These are phyloP conservation scores for Neonectria magnoliae DNA, from an alignment of 2,329 filamentous ascomycete species.

Conservation along the genomic window DNA sequence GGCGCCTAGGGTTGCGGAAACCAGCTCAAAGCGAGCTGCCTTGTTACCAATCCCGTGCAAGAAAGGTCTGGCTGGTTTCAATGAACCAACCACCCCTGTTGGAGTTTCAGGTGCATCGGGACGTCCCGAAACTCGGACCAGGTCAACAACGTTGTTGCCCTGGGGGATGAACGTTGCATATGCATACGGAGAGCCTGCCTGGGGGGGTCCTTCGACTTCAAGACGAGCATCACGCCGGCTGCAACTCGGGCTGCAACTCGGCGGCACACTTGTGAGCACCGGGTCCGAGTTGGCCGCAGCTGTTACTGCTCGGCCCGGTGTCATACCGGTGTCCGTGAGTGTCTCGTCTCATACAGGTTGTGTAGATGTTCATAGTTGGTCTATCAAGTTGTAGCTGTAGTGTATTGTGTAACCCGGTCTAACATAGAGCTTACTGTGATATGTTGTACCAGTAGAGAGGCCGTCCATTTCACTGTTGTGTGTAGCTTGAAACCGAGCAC, in stretches of 20 bases:
- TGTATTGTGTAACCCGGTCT: background rate
- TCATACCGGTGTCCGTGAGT: background rate
- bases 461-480: background rate
- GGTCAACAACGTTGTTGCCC: conserved; percentile 5
- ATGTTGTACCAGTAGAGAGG: background rate
- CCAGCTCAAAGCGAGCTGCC: conserved; percentile 9
- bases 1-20: background rate
- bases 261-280: background rate
- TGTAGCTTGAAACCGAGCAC: too few relatives aligned
- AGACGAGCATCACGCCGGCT: background rate
- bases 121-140: conserved; percentile 28
- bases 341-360: background rate
- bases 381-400: background rate
- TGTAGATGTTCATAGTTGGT: background rate
- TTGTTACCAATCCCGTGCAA: conserved; percentile 17
- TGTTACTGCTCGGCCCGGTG: conserved; percentile 5
- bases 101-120: conserved; percentile 39
- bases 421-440: background rate
- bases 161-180: conserved; percentile 3
- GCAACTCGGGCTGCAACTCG: background rate
- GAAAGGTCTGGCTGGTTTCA: conserved; percentile 19
- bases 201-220: background rate
- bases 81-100: conserved; percentile 18
- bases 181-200: background rate
- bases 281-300: background rate